phyloP scores from a whole-genome alignment of 2,329 filamentous ascomycete species.

The Apiospora hydei region DNA sequence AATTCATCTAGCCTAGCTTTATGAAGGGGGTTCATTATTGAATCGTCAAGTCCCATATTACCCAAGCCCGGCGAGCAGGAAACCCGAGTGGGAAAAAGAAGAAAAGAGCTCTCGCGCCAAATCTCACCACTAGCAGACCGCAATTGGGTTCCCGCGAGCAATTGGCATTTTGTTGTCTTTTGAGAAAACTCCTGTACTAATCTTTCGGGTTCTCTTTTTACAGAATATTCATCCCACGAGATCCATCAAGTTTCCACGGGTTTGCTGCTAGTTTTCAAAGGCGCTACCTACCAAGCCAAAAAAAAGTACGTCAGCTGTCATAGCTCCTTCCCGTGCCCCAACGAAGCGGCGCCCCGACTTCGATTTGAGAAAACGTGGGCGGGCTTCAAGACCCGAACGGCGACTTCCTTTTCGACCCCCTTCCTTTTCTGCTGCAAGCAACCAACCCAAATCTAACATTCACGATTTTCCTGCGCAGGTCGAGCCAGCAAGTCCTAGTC shows the following conservation, averaged over 20 bases:
- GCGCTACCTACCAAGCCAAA: slow-evolving; percentile 14
- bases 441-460: neutral
- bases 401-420: neutral
- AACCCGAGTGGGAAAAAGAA: neutral
- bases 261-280: neutral
- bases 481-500: slow-evolving; percentile 20
- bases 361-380: slow-evolving; percentile 7
- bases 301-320: slow-evolving; percentile 21
- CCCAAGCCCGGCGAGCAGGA: neutral
- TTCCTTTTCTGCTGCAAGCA: neutral
- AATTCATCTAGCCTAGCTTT: neutral
- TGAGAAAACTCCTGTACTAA: neutral
- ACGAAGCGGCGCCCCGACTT: slow-evolving; percentile 15
- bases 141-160: neutral
- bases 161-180: neutral
- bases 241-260: slow-evolving; percentile 2
- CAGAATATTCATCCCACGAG: slow-evolving; percentile 18
- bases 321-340: slow-evolving; percentile 12
- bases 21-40: slow-evolving; percentile 20
- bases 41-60: neutral
- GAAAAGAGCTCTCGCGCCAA: slow-evolving; percentile 5
- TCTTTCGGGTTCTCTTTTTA: neutral
- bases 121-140: neutral
- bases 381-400: neutral
- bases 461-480: neutral